These are phyloP conservation scores for Aspergillus pseudoviridinutans DNA, from an alignment of 2,329 filamentous ascomycete species.

Conservation along the genomic window DNA sequence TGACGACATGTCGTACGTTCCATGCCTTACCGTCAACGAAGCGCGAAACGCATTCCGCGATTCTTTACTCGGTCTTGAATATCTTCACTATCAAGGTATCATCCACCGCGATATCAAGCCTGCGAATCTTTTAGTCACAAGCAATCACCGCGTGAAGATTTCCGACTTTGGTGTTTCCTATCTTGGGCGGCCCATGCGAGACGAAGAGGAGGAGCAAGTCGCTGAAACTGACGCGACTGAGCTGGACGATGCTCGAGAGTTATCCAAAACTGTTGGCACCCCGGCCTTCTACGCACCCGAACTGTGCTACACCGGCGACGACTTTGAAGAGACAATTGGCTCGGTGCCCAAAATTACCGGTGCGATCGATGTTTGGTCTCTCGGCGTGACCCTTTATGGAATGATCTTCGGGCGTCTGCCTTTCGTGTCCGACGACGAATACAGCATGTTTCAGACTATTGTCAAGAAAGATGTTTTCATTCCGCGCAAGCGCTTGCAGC, in stretches of 20 bases:
- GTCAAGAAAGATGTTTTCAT: slow-evolving; percentile 91
- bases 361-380: slow-evolving; percentile 95
- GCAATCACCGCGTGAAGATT: slow-evolving; percentile 85
- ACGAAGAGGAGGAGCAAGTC: slow-evolving; percentile 73
- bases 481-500: slow-evolving; percentile 73
- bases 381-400: slow-evolving; percentile 94
- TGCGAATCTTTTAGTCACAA: slow-evolving; percentile 85
- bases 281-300: slow-evolving; percentile 97
- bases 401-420: slow-evolving; percentile 91
- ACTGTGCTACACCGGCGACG: slow-evolving; percentile 81
- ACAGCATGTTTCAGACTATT: slow-evolving; percentile 85
- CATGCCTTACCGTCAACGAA: slow-evolving; percentile 81
- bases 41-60: slow-evolving; percentile 84
- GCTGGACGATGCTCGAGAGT: slow-evolving; percentile 86
- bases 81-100: slow-evolving; percentile 82
- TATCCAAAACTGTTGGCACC: slow-evolving; percentile 97
- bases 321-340: slow-evolving; percentile 53
- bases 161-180: slow-evolving; percentile 99
- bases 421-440: slow-evolving; percentile 88
- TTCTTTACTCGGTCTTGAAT: slow-evolving; percentile 88
- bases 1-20: slow-evolving; percentile 89
- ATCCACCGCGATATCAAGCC: slow-evolving; percentile 84
- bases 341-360: slow-evolving; percentile 70
- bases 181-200: slow-evolving; percentile 80
- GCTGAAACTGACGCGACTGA: slow-evolving; percentile 81